phyloP scores from a whole-genome alignment of 306 rosid species.

The Cucurbita pepo region DNA sequence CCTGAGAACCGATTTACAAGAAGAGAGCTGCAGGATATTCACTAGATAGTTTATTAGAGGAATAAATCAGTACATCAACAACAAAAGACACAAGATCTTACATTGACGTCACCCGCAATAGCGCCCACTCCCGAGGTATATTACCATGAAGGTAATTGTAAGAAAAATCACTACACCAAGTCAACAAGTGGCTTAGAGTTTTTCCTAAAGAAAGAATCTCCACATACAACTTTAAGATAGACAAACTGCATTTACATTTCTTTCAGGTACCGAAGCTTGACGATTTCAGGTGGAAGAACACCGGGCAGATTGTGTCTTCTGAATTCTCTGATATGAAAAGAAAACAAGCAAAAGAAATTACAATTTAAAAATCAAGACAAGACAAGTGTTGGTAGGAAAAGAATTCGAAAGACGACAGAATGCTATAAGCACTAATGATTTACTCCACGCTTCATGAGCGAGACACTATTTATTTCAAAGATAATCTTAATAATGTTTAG shows the following conservation, averaged over 20 bases:
- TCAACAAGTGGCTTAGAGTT: not conserved
- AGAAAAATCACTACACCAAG: constrained; percentile 41
- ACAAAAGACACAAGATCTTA: constrained; percentile 22
- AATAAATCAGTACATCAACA: constrained; percentile 4
- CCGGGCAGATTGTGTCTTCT: constrained; percentile 53
- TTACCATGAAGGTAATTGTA: constrained; percentile 55
- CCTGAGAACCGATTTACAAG: constrained; percentile 72
- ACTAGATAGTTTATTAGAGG: constrained; percentile 14
- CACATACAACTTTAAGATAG: not conserved
- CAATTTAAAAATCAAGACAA: not conserved
- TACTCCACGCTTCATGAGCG: not conserved
- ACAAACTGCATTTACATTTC: constrained; percentile 35
- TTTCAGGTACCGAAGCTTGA: constrained; percentile 59
- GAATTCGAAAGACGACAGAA: not conserved
- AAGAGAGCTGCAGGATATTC: constrained; percentile 49
- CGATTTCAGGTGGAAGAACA: constrained; percentile 66
- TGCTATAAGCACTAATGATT: not conserved
- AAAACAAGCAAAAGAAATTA: not conserved
- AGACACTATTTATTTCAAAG: not conserved
- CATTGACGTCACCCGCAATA: constrained; percentile 34
- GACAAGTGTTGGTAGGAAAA: not conserved
- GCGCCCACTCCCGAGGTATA: constrained; percentile 70
- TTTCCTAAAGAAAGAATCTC: not conserved
- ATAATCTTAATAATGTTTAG: not conserved
- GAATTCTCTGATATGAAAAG: constrained; percentile 22